Evolutionary conservation across 139 green algal genomes (phyloP).

Genomic region (Axilococcus clingmanii): DNA sequence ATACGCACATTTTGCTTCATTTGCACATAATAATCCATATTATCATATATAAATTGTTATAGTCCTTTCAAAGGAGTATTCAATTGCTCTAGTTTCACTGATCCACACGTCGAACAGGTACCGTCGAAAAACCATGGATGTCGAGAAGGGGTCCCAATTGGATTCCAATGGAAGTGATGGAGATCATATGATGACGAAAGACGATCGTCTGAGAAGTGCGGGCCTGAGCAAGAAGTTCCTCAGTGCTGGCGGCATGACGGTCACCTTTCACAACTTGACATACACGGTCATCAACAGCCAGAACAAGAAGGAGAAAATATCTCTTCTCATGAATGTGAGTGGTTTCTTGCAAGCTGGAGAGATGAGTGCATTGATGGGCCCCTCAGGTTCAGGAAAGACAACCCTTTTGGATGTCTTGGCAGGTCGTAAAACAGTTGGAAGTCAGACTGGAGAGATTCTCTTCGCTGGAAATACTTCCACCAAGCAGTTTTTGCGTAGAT

Average conservation of each 20-base stretch:
- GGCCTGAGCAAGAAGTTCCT: slow-evolving; percentile 7
- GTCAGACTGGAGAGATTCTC: slow-evolving; percentile 15
- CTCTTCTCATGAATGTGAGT: slow-evolving; percentile 17
- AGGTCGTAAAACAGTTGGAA: slow-evolving; percentile 33
- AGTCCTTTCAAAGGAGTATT: not conserved
- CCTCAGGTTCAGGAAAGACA: slow-evolving; percentile 61
- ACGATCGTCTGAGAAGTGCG: not conserved
- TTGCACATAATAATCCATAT: not conserved
- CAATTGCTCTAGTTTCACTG: not conserved
- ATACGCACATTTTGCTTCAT: too few species aligned
- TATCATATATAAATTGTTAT: not conserved
- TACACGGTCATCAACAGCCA: slow-evolving; percentile 21
- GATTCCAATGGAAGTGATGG: not conserved
- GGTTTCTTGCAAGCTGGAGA: slow-evolving; percentile 16
- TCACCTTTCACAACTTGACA: slow-evolving; percentile 10
- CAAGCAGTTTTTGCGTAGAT: slow-evolving; percentile 20
- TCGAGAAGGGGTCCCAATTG: not conserved
- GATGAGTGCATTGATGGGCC: slow-evolving; percentile 54
- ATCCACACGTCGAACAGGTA: not conserved
- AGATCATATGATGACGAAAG: not conserved
- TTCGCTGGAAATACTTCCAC: slow-evolving; percentile 24
- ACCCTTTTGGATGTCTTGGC: slow-evolving; percentile 55
- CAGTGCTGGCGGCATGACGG: slow-evolving; percentile 4
- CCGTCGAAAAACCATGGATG: not conserved
- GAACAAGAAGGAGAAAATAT: slow-evolving; percentile 16